These are phyloP conservation scores for Lavandula angustifolia DNA, from an alignment of 257 asterid genomes.

Conservation along the genomic window DNA sequence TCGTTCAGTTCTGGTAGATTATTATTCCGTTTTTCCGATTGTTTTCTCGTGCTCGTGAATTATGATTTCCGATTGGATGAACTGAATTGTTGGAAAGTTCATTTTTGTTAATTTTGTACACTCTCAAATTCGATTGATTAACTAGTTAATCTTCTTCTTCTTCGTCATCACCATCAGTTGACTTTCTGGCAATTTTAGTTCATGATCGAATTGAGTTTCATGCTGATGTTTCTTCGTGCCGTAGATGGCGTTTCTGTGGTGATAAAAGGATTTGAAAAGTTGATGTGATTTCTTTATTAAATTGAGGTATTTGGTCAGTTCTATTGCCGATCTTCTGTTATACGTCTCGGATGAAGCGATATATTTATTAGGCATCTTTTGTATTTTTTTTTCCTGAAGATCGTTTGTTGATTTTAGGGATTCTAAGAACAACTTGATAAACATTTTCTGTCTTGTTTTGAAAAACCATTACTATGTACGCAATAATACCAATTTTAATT, in stretches of 20 bases:
- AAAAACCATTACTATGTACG: background rate
- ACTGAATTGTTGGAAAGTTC: conserved; percentile 21
- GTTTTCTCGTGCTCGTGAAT: conserved; percentile 3
- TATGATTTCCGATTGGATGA: conserved; percentile 17
- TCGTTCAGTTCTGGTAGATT: conserved; percentile 8
- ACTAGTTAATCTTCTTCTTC: background rate
- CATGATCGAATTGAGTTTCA: background rate
- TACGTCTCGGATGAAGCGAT: too few relatives aligned
- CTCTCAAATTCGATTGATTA: background rate
- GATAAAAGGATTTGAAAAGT: background rate
- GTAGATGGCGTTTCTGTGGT: conserved; percentile 18
- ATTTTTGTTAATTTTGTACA: conserved; percentile 8
- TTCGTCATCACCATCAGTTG: background rate
- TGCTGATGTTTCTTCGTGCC: background rate
- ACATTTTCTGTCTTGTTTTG: background rate
- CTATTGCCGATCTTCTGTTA: background rate
- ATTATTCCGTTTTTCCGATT: background rate
- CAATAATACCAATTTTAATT: too few relatives aligned
- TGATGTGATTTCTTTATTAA: background rate
- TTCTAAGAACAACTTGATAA: too few relatives aligned
- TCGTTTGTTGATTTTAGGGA: too few relatives aligned
- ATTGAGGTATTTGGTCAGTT: background rate
- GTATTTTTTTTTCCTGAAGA: too few relatives aligned
- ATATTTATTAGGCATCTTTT: background rate
- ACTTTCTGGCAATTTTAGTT: conserved; percentile 22